Conservation (phyloP, 2,329 filamentous ascomycete genomes). For the Colletotrichum agaves region DNA sequence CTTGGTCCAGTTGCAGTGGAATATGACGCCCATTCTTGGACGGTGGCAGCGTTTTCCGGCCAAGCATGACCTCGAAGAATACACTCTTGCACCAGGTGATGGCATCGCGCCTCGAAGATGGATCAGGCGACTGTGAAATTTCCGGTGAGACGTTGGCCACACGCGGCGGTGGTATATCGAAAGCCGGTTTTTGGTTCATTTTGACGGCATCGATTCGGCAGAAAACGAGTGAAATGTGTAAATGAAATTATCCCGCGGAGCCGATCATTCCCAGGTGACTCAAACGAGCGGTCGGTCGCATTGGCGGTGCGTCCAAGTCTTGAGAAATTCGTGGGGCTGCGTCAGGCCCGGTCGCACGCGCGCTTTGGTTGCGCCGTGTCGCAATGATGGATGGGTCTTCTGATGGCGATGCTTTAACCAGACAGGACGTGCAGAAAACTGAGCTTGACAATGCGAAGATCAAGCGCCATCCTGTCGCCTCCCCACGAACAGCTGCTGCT, state of each 20-base stretch:
- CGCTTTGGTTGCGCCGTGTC: background rate
- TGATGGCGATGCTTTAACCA: slow-evolving; percentile 3
- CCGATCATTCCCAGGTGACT: background rate
- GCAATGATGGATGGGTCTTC: background rate
- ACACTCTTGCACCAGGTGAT: slow-evolving; percentile 44
- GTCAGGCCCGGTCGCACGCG: background rate
- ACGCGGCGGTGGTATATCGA: background rate
- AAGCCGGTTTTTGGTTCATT: slow-evolving; percentile 20
- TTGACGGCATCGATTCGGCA: background rate
- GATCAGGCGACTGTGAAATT: background rate
- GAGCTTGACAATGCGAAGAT: background rate
- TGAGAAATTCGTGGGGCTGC: background rate
- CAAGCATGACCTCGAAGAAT: slow-evolving; percentile 63
- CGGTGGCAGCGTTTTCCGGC: slow-evolving; percentile 74
- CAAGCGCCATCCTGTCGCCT: slow-evolving; percentile 15
- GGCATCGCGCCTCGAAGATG: slow-evolving; percentile 11
- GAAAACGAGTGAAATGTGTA: slow-evolving; percentile 18
- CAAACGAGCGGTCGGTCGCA: slow-evolving; percentile 17
- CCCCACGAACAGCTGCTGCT: slow-evolving; percentile 2
- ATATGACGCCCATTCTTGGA: slow-evolving; percentile 75
- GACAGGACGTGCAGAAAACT: background rate
- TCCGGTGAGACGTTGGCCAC: background rate
- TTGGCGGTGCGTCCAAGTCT: background rate
- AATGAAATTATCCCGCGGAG: background rate
- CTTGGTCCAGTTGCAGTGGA: slow-evolving; percentile 53